phyloP scores from a whole-genome alignment of 257 asterid genomes.

The Solanum etuberosum region DNA sequence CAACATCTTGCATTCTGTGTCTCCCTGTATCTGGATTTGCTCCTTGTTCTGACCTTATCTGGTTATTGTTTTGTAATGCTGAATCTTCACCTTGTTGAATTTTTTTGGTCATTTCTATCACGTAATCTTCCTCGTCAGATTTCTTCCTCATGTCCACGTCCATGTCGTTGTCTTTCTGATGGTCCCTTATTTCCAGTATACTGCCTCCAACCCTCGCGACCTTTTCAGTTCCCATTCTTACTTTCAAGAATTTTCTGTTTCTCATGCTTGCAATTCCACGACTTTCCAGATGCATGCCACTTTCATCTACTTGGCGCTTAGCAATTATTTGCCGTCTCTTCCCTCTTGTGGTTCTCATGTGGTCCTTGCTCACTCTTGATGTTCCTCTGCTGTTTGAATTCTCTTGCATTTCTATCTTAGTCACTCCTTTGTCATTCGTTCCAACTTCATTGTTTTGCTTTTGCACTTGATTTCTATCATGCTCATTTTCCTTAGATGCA shows the following conservation, averaged over 20 bases:
- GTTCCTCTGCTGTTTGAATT: constrained; percentile 1
- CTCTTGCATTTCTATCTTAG: constrained; percentile 19
- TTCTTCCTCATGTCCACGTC: background rate
- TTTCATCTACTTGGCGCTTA: constrained; percentile 1
- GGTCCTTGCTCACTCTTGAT: background rate
- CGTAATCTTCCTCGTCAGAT: background rate
- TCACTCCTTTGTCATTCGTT: background rate
- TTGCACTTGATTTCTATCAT: constrained; percentile 2
- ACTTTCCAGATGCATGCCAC: background rate
- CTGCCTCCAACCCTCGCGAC: background rate
- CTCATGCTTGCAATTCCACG: constrained; percentile 4
- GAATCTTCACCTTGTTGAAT: background rate
- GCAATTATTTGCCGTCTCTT: constrained; percentile 24
- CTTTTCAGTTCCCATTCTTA: background rate
- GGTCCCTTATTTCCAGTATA: background rate
- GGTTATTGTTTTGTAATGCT: background rate
- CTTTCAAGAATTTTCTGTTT: background rate
- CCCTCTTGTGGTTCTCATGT: constrained; percentile 17
- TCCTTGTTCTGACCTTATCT: background rate
- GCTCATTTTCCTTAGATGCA: background rate
- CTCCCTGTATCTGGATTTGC: background rate
- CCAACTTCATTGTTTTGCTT: background rate
- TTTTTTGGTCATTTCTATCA: background rate
- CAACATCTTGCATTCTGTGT: background rate
- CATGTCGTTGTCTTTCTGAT: background rate